phyloP scores from a whole-genome alignment of 1,139 yeast genomes.

The Pichia sp. region DNA sequence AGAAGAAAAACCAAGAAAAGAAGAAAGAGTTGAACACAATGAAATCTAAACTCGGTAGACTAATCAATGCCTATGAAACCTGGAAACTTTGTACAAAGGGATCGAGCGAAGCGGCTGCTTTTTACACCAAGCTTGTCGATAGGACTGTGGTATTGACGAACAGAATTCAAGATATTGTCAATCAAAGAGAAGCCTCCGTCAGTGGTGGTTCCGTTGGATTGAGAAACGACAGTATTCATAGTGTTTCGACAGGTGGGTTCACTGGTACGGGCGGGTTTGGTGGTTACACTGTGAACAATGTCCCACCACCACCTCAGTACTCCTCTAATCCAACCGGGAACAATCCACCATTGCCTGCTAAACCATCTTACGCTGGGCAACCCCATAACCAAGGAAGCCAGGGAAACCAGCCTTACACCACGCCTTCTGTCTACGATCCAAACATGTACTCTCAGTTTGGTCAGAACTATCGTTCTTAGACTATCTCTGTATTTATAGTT shows the following conservation, averaged over 20 bases:
- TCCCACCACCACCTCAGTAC: constrained; percentile 6
- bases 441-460: constrained; percentile 36
- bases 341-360: constrained; percentile 24
- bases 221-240: constrained; percentile 1
- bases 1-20: constrained; percentile 33
- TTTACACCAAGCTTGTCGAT: constrained; percentile 50
- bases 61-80: constrained; percentile 40
- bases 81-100: constrained; percentile 61
- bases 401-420: constrained; percentile 30
- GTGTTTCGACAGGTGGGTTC: neutral
- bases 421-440: constrained; percentile 40
- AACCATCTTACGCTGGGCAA: constrained; percentile 15
- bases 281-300: constrained; percentile 8
- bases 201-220: neutral
- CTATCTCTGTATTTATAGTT: too few species aligned
- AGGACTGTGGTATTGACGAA: constrained; percentile 35
- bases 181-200: constrained; percentile 28
- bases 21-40: constrained; percentile 26
- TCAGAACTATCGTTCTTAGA: too few species aligned
- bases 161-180: constrained; percentile 31
- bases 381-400: neutral
- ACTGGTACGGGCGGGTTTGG: constrained; percentile 6
- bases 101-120: constrained; percentile 49
- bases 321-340: constrained; percentile 2
- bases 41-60: constrained; percentile 35